Conservation (phyloP, 1,139 yeast species). For the Saccharomyces uvarum region DNA sequence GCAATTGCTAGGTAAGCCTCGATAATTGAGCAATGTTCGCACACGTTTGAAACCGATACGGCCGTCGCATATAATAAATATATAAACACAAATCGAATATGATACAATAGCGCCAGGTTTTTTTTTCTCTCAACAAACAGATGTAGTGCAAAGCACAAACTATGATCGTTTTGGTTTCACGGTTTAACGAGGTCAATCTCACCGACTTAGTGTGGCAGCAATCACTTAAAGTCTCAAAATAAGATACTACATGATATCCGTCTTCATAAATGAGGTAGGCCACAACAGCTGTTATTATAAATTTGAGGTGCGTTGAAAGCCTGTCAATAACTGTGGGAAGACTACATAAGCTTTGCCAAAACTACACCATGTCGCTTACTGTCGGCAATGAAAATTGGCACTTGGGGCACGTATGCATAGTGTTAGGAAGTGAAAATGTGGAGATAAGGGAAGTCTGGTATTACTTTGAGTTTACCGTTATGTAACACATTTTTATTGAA, state of each 20-base stretch:
- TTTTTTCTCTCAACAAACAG: background rate
- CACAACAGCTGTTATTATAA: background rate
- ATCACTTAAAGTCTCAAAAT: background rate
- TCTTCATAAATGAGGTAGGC: background rate
- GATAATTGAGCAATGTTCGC: background rate
- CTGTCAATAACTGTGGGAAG: background rate
- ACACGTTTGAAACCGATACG: background rate
- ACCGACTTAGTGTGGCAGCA: background rate
- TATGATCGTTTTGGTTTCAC: background rate
- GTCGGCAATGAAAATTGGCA: background rate
- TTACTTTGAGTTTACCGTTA: background rate
- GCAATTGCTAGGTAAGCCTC: background rate
- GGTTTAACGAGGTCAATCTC: background rate
- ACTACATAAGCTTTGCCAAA: background rate
- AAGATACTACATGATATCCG: background rate
- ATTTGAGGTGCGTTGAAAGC: background rate
- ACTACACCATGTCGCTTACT: background rate
- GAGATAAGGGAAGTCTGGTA: background rate
- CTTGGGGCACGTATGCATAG: background rate
- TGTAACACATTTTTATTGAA: background rate
- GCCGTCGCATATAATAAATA: background rate
- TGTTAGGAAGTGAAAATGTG: background rate
- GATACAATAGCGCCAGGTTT: background rate
- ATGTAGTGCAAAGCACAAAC: background rate
- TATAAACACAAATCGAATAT: background rate